Conservation (phyloP, 2,329 filamentous ascomycete genomes). For the Salinomyces thailandicus region DNA sequence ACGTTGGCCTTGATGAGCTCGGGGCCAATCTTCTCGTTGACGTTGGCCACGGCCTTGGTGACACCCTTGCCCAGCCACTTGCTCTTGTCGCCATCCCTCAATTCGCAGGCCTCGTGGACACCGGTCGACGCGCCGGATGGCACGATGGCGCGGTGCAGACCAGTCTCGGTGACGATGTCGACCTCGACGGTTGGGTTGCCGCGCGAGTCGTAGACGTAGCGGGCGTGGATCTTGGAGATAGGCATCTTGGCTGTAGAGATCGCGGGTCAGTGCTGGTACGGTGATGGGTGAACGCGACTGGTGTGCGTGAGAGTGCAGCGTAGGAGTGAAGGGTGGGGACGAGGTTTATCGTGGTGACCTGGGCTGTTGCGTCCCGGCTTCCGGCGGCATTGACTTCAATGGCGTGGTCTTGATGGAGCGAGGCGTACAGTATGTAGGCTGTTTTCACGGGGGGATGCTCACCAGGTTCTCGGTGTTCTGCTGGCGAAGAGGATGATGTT, state of each 20-base stretch:
- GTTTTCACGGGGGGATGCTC: no score
- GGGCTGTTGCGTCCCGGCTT: neutral
- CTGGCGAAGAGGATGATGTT: no score
- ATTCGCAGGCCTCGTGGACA: constrained; percentile 44
- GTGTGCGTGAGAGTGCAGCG: no score
- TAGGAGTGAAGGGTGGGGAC: no score
- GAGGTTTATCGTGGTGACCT: no score
- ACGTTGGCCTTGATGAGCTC: constrained; percentile 44
- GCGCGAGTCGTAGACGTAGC: constrained; percentile 95
- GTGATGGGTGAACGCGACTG: no score
- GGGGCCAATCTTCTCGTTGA: constrained; percentile 45
- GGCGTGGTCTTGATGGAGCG: neutral
- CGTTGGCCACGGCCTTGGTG: constrained; percentile 45
- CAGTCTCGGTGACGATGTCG: constrained; percentile 90
- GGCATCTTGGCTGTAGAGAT: constrained; percentile 60
- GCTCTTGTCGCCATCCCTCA: constrained; percentile 43
- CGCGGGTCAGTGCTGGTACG: no score
- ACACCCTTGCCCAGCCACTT: constrained; percentile 48
- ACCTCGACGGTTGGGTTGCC: constrained; percentile 98
- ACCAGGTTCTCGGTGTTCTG: no score
- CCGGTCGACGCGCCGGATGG: constrained; percentile 91
- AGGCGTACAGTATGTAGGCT: neutral
- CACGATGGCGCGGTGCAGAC: constrained; percentile 89
- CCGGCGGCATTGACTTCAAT: neutral
- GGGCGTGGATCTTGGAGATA: constrained; percentile 46